A percentile compares a stretch with the other conserved stretches of the same genome.
Evolutionary conservation across 2,329 filamentous ascomycete species (phyloP).

Genomic region (Nannizzia gypsea): DNA sequence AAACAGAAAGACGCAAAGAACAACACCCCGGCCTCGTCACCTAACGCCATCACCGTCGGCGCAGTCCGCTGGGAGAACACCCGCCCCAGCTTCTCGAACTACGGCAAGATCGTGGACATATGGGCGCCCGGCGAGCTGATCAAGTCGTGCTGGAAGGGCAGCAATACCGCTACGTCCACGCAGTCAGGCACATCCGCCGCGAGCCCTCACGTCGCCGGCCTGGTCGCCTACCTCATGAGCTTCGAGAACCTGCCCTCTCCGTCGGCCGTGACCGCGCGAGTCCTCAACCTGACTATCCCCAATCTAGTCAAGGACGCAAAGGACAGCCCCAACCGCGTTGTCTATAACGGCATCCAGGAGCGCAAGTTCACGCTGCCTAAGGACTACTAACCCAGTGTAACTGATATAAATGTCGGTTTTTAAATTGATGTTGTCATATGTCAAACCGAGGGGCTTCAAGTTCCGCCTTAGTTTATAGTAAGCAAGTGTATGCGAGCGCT

Average conservation of each 20-base stretch:
- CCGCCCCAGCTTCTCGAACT: slow-evolving; percentile 32
- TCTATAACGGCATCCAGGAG: slow-evolving; percentile 11
- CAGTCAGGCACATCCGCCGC: slow-evolving; percentile 28
- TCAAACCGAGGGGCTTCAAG: too few species aligned
- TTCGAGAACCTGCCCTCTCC: slow-evolving; percentile 6
- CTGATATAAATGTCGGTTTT: too few species aligned
- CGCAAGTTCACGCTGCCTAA: neutral
- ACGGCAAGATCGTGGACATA: slow-evolving; percentile 39
- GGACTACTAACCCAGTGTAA: neutral
- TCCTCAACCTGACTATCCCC: slow-evolving; percentile 8
- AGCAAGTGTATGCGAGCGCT: too few species aligned
- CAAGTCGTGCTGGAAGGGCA: slow-evolving; percentile 39
- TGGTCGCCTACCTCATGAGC: slow-evolving; percentile 41
- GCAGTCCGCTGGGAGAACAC: slow-evolving; percentile 25
- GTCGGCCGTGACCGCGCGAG: slow-evolving; percentile 5
- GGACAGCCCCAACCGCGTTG: slow-evolving; percentile 8
- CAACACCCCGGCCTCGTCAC: slow-evolving; percentile 29
- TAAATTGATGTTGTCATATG: too few species aligned
- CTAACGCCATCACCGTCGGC: slow-evolving; percentile 31
- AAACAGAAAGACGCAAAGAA: slow-evolving; percentile 20
- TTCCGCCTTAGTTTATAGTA: too few species aligned
- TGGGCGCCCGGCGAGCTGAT: slow-evolving; percentile 46
- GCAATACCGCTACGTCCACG: slow-evolving; percentile 32
- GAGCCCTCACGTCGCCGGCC: slow-evolving; percentile 39
- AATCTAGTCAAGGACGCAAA: slow-evolving; percentile 7